Evolutionary conservation across 345 rosid species (phyloP), one percentile per base, ranked within the genome.

Genomic region (Populus nigra): DNA sequence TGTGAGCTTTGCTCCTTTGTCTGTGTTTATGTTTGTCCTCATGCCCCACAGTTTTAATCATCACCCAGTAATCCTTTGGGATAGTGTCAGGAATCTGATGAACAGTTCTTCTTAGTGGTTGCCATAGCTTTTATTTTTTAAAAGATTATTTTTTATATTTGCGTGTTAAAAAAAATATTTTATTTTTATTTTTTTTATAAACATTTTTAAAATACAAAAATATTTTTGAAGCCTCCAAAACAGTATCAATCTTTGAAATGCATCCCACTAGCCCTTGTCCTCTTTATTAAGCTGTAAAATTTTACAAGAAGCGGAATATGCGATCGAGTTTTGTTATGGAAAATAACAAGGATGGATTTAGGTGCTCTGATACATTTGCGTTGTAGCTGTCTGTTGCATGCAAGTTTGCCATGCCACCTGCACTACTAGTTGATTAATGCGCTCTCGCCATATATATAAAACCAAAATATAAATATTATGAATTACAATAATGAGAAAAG

Each of bases 1-100:
- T 36, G 39, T 77, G 35, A 68, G 49, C 18, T 78, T 78, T 23
- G 62, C 59, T 38, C 67, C 50, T 53, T 25, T 55, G 55, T 53
- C 73, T 67, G 25, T 31, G 41, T 49, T 75, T 35, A 35, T 33
- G 17, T 27, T 20, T 15, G 18, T 65, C 57, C 39, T 2, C 25
- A 8, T 45, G n/a, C 39, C 36, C 45, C 45, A 6, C 16, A 71
- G 3, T 29, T 71, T 2, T 49, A 38, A 53, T 20, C 23, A 53
- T 7, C 59, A 22, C 59, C 59, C 59, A 20, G 2, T 33, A 33
- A 7, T 8, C 7, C 9, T 20, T 20, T 53, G 59, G 23, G 20
- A 53, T 53, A 53, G 59, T 53, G 23, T 20, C 20, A 20, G 18
- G 59, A 53, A 53, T 53, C 10, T 20, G 18, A 20, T 53, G 59